phyloP scores from a whole-genome alignment of 2,329 filamentous ascomycete genomes.

The Westerdykella aurantiaca region DNA sequence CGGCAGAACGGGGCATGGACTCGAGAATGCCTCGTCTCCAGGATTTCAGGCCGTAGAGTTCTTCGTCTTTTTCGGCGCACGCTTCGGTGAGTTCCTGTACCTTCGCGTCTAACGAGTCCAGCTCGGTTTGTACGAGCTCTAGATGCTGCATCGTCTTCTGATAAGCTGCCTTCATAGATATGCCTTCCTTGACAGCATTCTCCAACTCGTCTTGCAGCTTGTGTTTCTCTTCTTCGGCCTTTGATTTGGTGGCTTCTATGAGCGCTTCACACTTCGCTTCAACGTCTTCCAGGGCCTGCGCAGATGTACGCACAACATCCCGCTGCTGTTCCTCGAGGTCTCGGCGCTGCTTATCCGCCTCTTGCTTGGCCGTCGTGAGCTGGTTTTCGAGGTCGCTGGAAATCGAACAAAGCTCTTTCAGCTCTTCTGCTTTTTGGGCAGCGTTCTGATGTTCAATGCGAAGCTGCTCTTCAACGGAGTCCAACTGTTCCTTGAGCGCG shows the following conservation, averaged over 20 bases:
- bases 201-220: conserved; percentile 17
- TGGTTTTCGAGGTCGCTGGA: conserved; percentile 14
- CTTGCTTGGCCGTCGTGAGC: conserved; percentile 13
- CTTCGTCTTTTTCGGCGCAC: conserved; percentile 25
- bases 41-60: conserved; percentile 22
- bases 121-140: conserved; percentile 10
- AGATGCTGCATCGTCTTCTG: conserved; percentile 14
- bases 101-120: conserved; percentile 16
- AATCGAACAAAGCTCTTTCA: conserved; percentile 15
- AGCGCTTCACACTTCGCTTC: conserved; percentile 14
- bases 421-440: conserved; percentile 14
- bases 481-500: conserved; percentile 25
- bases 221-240: conserved; percentile 11
- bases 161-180: conserved; percentile 7
- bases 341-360: conserved; percentile 15
- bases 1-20: conserved; percentile 15
- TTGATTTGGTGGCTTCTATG: conserved; percentile 9
- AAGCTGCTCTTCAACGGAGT: conserved; percentile 18
- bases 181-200: conserved; percentile 5
- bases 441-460: conserved; percentile 13
- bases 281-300: conserved; percentile 13
- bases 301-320: conserved; percentile 16
- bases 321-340: conserved; percentile 14
- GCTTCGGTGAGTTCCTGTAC: conserved; percentile 22
- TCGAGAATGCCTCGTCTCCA: conserved; percentile 18